Evolutionary conservation across 495 filamentous ascomycete genomes (phyloP).

Genomic region (Xylaria acuta): DNA sequence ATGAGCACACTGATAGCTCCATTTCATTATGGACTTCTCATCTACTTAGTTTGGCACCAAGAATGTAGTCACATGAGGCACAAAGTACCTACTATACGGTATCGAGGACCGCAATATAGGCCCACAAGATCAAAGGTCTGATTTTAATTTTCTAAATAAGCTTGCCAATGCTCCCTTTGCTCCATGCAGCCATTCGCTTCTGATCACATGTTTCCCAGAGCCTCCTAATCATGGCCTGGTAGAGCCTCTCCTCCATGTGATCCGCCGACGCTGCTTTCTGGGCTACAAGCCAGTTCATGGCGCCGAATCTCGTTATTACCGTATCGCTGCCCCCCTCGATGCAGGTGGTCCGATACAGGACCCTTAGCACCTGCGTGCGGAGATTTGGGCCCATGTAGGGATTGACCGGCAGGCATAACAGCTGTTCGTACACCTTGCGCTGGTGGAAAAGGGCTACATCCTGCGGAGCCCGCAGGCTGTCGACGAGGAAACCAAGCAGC

Average conservation of each 20-base stretch:
- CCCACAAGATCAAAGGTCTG: not conserved
- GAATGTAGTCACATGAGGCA: not conserved
- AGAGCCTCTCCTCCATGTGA: slow-evolving; percentile 53
- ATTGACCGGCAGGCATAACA: slow-evolving; percentile 74
- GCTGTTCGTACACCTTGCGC: slow-evolving; percentile 76
- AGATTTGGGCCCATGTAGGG: slow-evolving; percentile 64
- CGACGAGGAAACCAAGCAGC: slow-evolving; percentile 77
- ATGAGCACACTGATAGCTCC: not conserved
- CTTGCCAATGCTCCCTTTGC: slow-evolving; percentile 53
- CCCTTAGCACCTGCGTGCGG: slow-evolving; percentile 70
- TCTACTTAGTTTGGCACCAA: not conserved
- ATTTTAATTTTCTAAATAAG: slow-evolving; percentile 23
- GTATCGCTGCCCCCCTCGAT: slow-evolving; percentile 84
- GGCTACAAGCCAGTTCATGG: slow-evolving; percentile 78
- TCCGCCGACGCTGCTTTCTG: slow-evolving; percentile 48
- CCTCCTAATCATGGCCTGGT: slow-evolving; percentile 64
- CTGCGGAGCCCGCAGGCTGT: slow-evolving; percentile 59
- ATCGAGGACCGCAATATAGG: not conserved
- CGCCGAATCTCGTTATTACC: slow-evolving; percentile 81
- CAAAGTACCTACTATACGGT: not conserved
- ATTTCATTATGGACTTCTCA: not conserved
- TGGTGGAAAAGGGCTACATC: slow-evolving; percentile 87
- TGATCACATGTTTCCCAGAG: slow-evolving; percentile 76
- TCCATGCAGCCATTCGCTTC: slow-evolving; percentile 71
- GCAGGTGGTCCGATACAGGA: slow-evolving; percentile 74